These are phyloP conservation scores for Posidonia oceanica DNA, from an alignment of 116 monocot species.

Conservation along the genomic window DNA sequence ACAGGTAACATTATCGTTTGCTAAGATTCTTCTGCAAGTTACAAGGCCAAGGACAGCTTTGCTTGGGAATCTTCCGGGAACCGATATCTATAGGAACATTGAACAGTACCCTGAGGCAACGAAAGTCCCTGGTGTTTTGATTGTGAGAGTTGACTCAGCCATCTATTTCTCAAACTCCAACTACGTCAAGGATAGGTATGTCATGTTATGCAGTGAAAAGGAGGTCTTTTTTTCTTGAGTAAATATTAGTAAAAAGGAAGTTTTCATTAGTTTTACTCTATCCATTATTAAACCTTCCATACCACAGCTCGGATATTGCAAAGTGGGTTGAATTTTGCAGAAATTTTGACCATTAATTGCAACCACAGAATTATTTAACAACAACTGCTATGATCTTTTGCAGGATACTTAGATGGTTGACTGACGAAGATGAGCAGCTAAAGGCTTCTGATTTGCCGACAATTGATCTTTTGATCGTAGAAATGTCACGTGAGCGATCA, in stretches of 20 bases:
- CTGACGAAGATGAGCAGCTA: slow-evolving; percentile 47
- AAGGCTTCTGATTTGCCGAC: slow-evolving; percentile 18
- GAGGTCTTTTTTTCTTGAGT: too few relatives aligned
- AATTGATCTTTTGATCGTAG: slow-evolving; percentile 53
- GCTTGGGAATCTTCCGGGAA: slow-evolving; percentile 76
- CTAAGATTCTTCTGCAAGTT: slow-evolving; percentile 87
- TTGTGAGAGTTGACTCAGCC: slow-evolving; percentile 82
- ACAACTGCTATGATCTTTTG: background rate
- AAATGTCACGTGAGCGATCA: slow-evolving; percentile 66
- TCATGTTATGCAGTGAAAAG: too few relatives aligned
- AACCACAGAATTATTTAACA: background rate
- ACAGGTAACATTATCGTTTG: slow-evolving; percentile 73
- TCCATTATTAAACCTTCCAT: too few relatives aligned
- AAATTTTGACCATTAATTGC: too few relatives aligned
- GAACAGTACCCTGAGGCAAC: slow-evolving; percentile 86
- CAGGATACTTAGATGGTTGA: slow-evolving; percentile 80
- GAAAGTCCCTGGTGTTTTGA: slow-evolving; percentile 51
- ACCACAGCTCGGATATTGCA: too few relatives aligned
- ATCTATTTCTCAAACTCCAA: slow-evolving; percentile 93
- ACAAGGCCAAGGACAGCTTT: slow-evolving; percentile 81
- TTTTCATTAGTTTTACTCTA: too few relatives aligned
- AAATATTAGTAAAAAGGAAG: too few relatives aligned
- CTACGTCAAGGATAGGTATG: slow-evolving; percentile 82
- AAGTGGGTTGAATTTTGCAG: too few relatives aligned
- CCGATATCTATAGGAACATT: slow-evolving; percentile 62